A percentile compares a stretch with the other conserved stretches of the same genome.
phyloP scores from a whole-genome alignment of 768 basidiomycete species.

The Lactifluus hygrophoroides region DNA sequence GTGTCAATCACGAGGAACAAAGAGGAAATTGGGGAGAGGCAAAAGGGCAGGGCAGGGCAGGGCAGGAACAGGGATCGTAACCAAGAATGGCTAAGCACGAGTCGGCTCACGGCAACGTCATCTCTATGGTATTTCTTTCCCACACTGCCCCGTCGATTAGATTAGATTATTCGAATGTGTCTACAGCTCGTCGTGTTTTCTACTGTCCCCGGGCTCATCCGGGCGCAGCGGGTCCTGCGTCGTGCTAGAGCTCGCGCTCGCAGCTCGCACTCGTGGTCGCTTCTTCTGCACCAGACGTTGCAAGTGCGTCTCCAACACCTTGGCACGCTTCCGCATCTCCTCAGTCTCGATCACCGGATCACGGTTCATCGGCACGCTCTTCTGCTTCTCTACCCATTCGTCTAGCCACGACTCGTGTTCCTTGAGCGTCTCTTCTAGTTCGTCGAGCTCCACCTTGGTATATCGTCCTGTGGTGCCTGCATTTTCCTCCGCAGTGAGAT shows the following conservation, averaged over 20 bases:
- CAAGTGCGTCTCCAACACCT: conserved; percentile 67
- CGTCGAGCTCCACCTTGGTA: conserved; percentile 79
- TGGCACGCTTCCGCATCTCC: conserved; percentile 81
- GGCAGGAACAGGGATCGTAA: too few relatives aligned
- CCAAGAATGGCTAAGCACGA: not conserved
- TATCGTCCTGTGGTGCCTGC: conserved; percentile 65
- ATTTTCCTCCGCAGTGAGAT: conserved; percentile 58
- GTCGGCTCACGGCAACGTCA: not conserved
- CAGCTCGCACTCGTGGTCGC: conserved; percentile 54
- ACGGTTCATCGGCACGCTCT: conserved; percentile 58
- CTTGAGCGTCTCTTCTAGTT: conserved; percentile 64
- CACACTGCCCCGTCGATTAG: too few relatives aligned
- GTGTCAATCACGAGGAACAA: not conserved
- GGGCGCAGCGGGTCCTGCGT: conserved; percentile 21
- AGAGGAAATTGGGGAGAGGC: not conserved
- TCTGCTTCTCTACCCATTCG: conserved; percentile 77
- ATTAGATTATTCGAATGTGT: too few relatives aligned
- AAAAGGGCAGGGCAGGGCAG: not conserved
- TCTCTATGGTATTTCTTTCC: not conserved
- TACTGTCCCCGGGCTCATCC: not conserved
- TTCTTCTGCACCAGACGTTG: conserved; percentile 62
- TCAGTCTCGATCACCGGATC: conserved; percentile 80
- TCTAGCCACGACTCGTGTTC: conserved; percentile 82
- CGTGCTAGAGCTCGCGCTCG: conserved; percentile 25
- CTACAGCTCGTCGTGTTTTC: conserved; percentile 12